Base-by-base conservation (phyloP, 1,139 yeast genomes). In the Blastobotrys proliferans region DNA sequence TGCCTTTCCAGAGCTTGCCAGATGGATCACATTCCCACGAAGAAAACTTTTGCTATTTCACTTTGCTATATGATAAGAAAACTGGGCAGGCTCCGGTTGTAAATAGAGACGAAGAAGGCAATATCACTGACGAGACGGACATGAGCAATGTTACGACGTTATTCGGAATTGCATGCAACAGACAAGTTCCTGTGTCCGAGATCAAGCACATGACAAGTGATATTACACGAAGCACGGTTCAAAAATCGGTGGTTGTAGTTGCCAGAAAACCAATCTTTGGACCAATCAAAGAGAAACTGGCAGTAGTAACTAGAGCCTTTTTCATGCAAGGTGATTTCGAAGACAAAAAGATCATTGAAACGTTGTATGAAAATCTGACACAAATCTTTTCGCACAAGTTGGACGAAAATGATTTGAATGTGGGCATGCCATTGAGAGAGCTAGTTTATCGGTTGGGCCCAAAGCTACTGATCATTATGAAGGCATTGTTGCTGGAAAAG, bases 21-120 rank as follows among this genome's bases (percentile, higher is more conserved):
- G 98, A 92, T 63, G 98, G 98, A 1, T 83, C 94, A 1, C 98
- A 92, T 62, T 70, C 77, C 40, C 92, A 82, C 58, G 95, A 88
- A 60, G 97, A 92, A 61, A 90, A 95, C 2, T 88, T 88, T 59
- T 83, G 95, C 30, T 87, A 87, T 59, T 92, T 92, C 65, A 88
- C 95, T 26, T 67, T 92, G 42, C 74, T 83, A n/a, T 84, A 81
- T 58, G 88, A 87, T 57, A 81, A 79, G 45, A 66, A 69, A 25
- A 67, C 68, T 29, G 68, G 71, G 25, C 62, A 61, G 32, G 73
- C 80, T 13, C 66, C 77, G 28, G 71, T 74, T 18, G 63, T 64
- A 25, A 46, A 45, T 17, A 54, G 66, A 6, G 62, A 63, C 33
- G 55, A 54, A 20, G 58, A 57, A 17, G 67, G 67, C 5, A 58